Base-by-base conservation (phyloP, 192 early-diverging fungal genomes). In the Entrophospora sp. region DNA sequence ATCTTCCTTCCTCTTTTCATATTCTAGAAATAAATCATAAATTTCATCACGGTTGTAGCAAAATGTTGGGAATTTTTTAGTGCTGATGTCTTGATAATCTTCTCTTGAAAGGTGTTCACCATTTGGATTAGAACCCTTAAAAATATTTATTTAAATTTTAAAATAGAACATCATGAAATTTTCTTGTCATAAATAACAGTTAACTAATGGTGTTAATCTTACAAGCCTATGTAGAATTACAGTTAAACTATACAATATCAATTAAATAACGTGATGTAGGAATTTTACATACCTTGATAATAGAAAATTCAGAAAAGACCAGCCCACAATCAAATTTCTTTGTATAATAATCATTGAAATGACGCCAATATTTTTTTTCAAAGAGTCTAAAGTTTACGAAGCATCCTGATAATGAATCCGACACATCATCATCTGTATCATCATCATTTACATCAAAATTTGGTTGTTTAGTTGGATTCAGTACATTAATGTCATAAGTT, bases 281-380 rank as follows among this genome's bases (percentile, higher is more conserved):
- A 27, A 25, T 52, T 52, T n/a, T 52, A 52, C 24, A 52, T 52
- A 52, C 49, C 49, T 52, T 52, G 1, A 52, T 52, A 20, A 52
- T 27, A n/a, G n/a, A n/a, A n/a, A n/a, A n/a, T n/a, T n/a, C n/a
- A n/a, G n/a, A n/a, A n/a, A n/a, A n/a, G n/a, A n/a, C n/a, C n/a
- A n/a, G n/a, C n/a, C n/a, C n/a, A n/a, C n/a, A n/a, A n/a, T n/a
- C n/a, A n/a, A n/a, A n/a, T n/a, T n/a, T n/a, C n/a, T n/a, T n/a
- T n/a, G n/a, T n/a, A n/a, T n/a, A n/a, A n/a, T n/a, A n/a, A 52
- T 2, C 25, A 27, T 27, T 52, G 24, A 52, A 52, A 52, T 25
- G 49, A 5, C 10, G 14, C 49, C 49, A 52, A 52, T 52, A 52
- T 20, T 52, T 52, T 52, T 52, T 52, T 27, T 52, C 10, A 52